Conservation (phyloP, 148 eudicot genomes). For the Vaccinium vitisidaea region DNA sequence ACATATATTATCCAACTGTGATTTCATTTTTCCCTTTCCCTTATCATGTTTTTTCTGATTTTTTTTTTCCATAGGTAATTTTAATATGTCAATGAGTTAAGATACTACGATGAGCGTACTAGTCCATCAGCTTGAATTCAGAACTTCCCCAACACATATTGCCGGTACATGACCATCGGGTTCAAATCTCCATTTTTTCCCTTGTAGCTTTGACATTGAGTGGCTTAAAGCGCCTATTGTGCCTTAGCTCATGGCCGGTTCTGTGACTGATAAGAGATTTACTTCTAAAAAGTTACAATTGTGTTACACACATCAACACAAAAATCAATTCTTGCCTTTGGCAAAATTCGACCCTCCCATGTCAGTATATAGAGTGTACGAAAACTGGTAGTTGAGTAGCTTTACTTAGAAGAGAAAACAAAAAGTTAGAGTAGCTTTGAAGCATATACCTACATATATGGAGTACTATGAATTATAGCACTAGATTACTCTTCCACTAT, state of each 20-base stretch:
- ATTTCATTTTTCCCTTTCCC: background rate
- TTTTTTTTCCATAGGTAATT: too few relatives aligned
- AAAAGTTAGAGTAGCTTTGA: background rate
- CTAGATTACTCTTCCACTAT: too few relatives aligned
- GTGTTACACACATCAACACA: too few relatives aligned
- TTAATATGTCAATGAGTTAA: background rate
- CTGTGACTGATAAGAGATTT: too few relatives aligned
- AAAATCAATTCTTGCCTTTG: too few relatives aligned
- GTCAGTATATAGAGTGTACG: background rate
- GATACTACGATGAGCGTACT: too few relatives aligned
- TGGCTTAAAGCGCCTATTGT: too few relatives aligned
- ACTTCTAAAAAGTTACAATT: too few relatives aligned
- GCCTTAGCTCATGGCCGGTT: too few relatives aligned
- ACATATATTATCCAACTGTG: conserved; percentile 16
- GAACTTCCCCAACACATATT: background rate
- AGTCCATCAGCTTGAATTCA: background rate
- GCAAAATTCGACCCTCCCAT: too few relatives aligned
- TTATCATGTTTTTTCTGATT: background rate
- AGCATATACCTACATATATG: background rate
- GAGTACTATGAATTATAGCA: too few relatives aligned
- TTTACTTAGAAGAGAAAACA: background rate
- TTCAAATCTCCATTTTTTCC: background rate
- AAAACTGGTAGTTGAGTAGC: background rate
- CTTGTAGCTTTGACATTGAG: too few relatives aligned
- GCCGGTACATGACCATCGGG: background rate